A percentile compares a stretch with the other conserved stretches of the same genome.
These are phyloP conservation scores for Saccharomycopsis sp. DNA, from an alignment of 805 yeast genomes.

Conservation along the genomic window DNA sequence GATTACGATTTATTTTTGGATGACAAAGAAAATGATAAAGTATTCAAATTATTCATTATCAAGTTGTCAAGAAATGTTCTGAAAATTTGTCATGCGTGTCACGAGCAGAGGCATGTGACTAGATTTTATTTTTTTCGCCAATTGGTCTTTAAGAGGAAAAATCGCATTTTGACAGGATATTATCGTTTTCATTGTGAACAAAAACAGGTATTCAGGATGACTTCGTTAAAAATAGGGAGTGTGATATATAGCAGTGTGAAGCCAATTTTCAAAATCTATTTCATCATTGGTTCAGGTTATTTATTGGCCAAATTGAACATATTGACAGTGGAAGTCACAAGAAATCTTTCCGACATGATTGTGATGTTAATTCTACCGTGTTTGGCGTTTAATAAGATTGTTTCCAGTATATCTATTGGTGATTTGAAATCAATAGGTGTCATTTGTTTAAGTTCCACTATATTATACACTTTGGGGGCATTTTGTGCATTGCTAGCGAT, in stretches of 20 bases:
- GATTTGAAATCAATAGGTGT: slow-evolving; percentile 69
- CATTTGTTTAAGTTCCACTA: slow-evolving; percentile 36
- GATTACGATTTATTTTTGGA: no score
- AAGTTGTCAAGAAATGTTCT: no score
- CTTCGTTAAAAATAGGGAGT: slow-evolving; percentile 47
- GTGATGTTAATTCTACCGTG: slow-evolving; percentile 66
- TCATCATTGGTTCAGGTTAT: slow-evolving; percentile 60
- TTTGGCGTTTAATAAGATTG: slow-evolving; percentile 64
- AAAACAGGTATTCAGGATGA: no score
- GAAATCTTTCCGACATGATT: slow-evolving; percentile 60
- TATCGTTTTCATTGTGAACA: no score
- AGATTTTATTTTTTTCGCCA: no score
- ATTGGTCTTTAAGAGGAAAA: no score
- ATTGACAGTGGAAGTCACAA: slow-evolving; percentile 53
- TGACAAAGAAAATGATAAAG: no score
- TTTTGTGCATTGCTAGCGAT: slow-evolving; percentile 31
- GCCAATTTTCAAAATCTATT: slow-evolving; percentile 77
- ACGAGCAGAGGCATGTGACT: no score
- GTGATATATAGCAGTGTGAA: slow-evolving; percentile 71
- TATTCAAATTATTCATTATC: no score
- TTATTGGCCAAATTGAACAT: slow-evolving; percentile 52
- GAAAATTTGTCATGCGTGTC: no score
- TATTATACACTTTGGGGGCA: slow-evolving; percentile 38
- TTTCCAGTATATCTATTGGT: slow-evolving; percentile 49
- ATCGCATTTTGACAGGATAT: no score